Evolutionary conservation across 805 yeast genomes (phyloP), one percentile per base, ranked within the genome.

Genomic region (Yarrowia sp.): DNA sequence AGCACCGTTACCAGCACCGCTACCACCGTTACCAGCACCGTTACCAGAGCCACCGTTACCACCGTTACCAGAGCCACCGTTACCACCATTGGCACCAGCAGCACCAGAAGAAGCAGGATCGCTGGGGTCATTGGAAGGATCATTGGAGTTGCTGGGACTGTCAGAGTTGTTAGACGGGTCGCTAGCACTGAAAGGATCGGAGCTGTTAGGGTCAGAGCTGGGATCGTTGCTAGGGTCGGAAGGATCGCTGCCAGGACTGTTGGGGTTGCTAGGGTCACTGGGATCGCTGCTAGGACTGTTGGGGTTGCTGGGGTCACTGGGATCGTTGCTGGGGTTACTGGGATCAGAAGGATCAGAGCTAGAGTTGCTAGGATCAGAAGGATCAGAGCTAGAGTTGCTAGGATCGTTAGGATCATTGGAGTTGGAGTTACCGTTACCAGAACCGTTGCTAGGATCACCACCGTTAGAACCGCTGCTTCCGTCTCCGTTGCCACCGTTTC

Each of bases 1-100:
- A 7, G 34, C 12, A 14, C 34, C 49, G 19, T 44, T 44, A 17
- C 49, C 49, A 44, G 36, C 60, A 8, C 44, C 60, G 19, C 20
- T 53, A 33, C 53, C 53, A 12, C 55, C 55, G n/a, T 50, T 50
- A 4, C 55, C 55, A 50, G 55, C 40, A 34, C 40, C 55, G 19
- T 14, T 15, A 12, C 40, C 55, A 12, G 55, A 50, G 30, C 9
- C 9, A 9, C 47, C 47, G 47, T 43, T 43, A 19, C 47, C 49
- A 46, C 52, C 53, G 53, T 49, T 49, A 12, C 53, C 60, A 7
- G 36, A 30, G 1, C 44, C 60, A 8, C 44, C 60, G 19, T 38
- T 53, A 33, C 53, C 53, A 12, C 55, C 55, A 10, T 50, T 50
- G 24, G 55, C 39, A 4, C 55, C 55, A 50, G 55, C 40, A 34